These are phyloP conservation scores for Saccharomyces eubayanus DNA, from an alignment of 805 yeast species.

Conservation along the genomic window DNA sequence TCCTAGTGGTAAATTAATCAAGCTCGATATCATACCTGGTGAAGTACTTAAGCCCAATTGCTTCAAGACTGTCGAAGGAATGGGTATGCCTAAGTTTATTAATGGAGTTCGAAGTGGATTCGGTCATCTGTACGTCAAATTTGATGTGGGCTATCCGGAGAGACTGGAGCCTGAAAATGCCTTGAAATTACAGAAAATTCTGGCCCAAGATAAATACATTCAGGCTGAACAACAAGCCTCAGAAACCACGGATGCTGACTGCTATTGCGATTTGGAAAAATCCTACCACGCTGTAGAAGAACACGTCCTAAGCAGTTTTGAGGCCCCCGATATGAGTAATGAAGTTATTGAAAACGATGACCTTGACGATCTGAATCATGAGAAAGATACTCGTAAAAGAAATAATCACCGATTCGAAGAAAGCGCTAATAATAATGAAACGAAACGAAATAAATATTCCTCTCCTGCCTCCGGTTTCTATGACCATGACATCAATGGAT, in stretches of 20 bases:
- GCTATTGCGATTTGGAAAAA: slow-evolving; percentile 1
- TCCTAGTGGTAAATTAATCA: slow-evolving; percentile 33
- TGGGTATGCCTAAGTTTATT: slow-evolving; percentile 53
- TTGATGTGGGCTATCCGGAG: slow-evolving; percentile 50
- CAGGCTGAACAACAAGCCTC: slow-evolving; percentile 6
- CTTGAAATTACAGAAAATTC: slow-evolving; percentile 8
- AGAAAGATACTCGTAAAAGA: neutral
- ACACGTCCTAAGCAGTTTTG: slow-evolving; percentile 17
- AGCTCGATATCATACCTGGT: slow-evolving; percentile 38
- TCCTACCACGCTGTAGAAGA: slow-evolving; percentile 15
- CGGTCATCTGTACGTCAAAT: slow-evolving; percentile 55
- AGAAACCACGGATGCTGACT: slow-evolving; percentile 12
- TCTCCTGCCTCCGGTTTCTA: neutral
- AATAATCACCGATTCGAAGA: neutral
- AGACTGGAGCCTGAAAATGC: slow-evolving; percentile 16
- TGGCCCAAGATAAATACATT: slow-evolving; percentile 15
- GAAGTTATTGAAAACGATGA: neutral
- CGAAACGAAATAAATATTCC: neutral
- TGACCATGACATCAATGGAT: slow-evolving; percentile 1
- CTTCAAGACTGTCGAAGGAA: slow-evolving; percentile 32
- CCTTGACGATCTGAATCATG: neutral
- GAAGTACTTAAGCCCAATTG: slow-evolving; percentile 46
- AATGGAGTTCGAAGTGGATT: slow-evolving; percentile 2
- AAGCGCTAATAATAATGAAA: neutral
- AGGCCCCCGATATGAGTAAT: neutral